These are phyloP conservation scores for Colletotrichum sp. DNA, from an alignment of 2,329 filamentous ascomycete species.

Conservation along the genomic window DNA sequence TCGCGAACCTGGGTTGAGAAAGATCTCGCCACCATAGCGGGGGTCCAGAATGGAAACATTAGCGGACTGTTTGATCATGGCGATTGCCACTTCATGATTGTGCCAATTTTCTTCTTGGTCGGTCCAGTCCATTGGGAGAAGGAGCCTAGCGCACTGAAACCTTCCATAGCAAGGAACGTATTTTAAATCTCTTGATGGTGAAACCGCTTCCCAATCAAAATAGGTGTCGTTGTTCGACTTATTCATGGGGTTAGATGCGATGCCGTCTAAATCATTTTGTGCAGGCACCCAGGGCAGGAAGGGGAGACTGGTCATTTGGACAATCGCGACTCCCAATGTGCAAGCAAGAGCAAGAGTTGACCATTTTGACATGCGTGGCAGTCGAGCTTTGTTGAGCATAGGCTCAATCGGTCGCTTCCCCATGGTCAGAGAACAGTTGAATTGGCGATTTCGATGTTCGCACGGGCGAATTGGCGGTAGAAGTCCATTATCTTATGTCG, in stretches of 20 bases:
- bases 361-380: background rate
- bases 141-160: conserved; percentile 45
- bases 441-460: background rate
- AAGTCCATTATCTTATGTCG: background rate
- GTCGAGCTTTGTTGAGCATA: background rate
- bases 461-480: background rate
- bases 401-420: background rate
- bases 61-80: conserved; percentile 45
- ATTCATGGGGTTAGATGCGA: background rate
- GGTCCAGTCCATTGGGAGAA: conserved; percentile 47
- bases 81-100: conserved; percentile 37
- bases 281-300: background rate
- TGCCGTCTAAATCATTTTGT: background rate
- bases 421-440: background rate
- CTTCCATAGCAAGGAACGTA: conserved; percentile 44
- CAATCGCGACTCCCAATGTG: background rate
- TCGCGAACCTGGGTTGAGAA: conserved; percentile 43
- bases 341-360: background rate
- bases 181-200: conserved; percentile 35
- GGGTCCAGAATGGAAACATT: conserved; percentile 37
- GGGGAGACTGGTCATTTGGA: background rate
- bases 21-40: conserved; percentile 44
- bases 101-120: conserved; percentile 20
- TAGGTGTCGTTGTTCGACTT: background rate
- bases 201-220: conserved; percentile 41